These are phyloP conservation scores for Neurospora sp. DNA, from an alignment of 495 filamentous ascomycete genomes.

Conservation along the genomic window DNA sequence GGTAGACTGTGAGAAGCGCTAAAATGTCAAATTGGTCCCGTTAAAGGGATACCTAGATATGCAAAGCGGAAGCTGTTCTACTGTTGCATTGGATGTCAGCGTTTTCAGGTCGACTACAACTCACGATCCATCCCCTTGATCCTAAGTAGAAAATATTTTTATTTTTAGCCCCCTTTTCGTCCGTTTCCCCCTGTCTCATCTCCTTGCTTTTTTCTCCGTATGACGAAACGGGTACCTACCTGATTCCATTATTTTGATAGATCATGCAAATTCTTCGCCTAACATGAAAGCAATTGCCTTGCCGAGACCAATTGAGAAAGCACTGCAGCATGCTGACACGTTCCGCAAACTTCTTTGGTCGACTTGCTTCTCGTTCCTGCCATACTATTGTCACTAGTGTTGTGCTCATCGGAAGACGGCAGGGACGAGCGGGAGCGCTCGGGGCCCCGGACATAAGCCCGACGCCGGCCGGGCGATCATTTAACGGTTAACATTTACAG, in stretches of 20 bases:
- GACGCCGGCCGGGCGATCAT: background rate
- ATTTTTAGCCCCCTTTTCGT: background rate
- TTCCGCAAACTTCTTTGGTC: background rate
- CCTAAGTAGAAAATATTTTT: background rate
- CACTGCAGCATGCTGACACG: background rate
- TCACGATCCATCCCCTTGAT: background rate
- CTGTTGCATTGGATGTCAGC: background rate
- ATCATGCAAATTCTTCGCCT: background rate
- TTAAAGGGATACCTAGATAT: background rate
- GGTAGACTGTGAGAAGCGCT: too few species aligned
- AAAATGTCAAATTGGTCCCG: too few species aligned
- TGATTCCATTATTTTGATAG: background rate
- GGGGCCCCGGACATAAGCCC: background rate
- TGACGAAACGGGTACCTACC: background rate
- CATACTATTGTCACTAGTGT: background rate
- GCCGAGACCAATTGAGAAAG: background rate
- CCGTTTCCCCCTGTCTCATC: background rate
- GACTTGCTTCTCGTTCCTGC: background rate
- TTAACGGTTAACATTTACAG: background rate
- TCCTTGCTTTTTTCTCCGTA: background rate
- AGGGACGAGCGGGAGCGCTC: background rate
- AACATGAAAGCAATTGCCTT: background rate
- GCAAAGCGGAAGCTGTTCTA: background rate
- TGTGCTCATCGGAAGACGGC: background rate
- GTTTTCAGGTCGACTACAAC: background rate